These are phyloP conservation scores for Chalciporus sphaerocephalus DNA, from an alignment of 768 basidiomycete genomes.

Conservation along the genomic window DNA sequence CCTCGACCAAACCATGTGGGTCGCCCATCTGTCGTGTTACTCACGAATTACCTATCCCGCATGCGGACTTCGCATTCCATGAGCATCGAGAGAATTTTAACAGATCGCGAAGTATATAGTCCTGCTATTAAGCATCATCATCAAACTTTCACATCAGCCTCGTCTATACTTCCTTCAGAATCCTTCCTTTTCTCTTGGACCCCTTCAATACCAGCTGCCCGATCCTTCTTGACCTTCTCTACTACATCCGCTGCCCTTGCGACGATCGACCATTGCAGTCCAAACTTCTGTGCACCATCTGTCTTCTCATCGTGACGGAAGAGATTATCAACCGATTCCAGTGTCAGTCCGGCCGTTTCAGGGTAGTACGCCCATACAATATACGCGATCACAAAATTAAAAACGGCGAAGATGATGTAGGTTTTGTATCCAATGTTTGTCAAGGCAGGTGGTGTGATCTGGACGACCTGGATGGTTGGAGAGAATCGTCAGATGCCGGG, in stretches of 20 bases:
- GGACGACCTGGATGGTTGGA: slow-evolving; percentile 1
- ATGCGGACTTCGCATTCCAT: too few species aligned
- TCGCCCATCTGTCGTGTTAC: too few species aligned
- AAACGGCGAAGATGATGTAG: slow-evolving; percentile 4
- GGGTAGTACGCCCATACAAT: slow-evolving; percentile 5
- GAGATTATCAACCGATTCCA: slow-evolving; percentile 5
- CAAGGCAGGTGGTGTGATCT: slow-evolving; percentile 9
- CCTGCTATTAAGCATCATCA: too few species aligned
- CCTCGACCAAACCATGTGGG: too few species aligned
- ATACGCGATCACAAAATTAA: slow-evolving; percentile 3
- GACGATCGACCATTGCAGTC: not conserved
- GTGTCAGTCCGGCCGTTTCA: slow-evolving; percentile 5
- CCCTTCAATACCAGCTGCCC: too few species aligned
- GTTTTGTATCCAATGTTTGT: slow-evolving; percentile 9
- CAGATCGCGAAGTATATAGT: too few species aligned
- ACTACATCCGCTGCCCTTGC: not conserved
- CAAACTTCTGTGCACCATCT: not conserved
- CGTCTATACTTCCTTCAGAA: too few species aligned
- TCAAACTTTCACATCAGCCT: too few species aligned
- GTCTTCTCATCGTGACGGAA: not conserved
- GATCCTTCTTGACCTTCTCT: too few species aligned
- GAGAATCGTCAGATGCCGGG: not conserved
- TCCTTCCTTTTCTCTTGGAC: too few species aligned
- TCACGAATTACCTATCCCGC: too few species aligned
- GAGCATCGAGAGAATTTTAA: too few species aligned